Percentiles rank a stretch among this genome's conserved stretches.
Evolutionary conservation across 805 yeast genomes (phyloP).

Genomic region (Wickerhamiella lipophila): DNA sequence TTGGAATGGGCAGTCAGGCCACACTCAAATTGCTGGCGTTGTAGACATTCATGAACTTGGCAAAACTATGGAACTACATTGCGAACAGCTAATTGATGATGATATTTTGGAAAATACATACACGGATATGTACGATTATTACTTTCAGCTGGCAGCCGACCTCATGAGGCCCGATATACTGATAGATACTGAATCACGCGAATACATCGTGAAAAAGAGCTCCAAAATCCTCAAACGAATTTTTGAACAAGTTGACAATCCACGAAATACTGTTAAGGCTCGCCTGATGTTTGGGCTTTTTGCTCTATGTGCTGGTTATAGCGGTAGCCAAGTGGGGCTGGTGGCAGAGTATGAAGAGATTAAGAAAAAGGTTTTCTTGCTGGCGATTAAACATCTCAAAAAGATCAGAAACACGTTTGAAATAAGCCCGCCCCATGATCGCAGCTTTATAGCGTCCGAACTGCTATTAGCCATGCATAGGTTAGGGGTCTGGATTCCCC

Average conservation of each 20-base stretch:
- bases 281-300: conserved; percentile 3
- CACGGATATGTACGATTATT: conserved; percentile 16
- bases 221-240: neutral
- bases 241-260: neutral
- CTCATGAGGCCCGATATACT: conserved; percentile 9
- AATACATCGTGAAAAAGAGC: neutral
- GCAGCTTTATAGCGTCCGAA: neutral
- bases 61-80: neutral
- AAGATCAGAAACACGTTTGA: neutral
- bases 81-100: conserved; percentile 8
- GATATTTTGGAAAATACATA: conserved; percentile 6
- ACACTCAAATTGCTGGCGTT: neutral
- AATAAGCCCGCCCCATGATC: neutral
- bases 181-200: conserved; percentile 1
- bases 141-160: conserved; percentile 14
- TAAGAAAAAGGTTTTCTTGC: neutral
- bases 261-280: neutral
- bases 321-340: neutral
- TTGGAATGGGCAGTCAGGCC: conserved; percentile 12
- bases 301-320: neutral
- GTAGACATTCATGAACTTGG: neutral
- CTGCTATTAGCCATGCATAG: neutral
- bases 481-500: neutral
- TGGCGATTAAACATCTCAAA: neutral
- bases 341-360: neutral